These are phyloP conservation scores for Hypocrella siamensis DNA, from an alignment of 2,329 filamentous ascomycete genomes.

Conservation along the genomic window DNA sequence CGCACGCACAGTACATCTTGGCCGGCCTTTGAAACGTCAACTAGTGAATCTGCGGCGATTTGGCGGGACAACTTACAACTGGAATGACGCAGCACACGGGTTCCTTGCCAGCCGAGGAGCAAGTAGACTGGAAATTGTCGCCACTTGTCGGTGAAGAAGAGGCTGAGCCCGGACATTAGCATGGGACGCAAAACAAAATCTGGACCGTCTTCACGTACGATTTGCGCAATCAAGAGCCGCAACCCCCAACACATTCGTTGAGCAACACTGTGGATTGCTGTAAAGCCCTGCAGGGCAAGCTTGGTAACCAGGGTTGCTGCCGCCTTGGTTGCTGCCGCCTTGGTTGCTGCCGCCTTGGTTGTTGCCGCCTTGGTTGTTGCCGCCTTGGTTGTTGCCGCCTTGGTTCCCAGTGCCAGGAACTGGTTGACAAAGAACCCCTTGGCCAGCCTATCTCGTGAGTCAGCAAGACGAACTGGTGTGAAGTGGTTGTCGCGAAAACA, in stretches of 20 bases:
- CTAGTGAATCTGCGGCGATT: not conserved
- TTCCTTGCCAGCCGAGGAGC: constrained; percentile 1
- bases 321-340: not conserved
- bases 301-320: not conserved
- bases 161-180: constrained; percentile 1
- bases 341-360: not conserved
- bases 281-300: constrained; percentile 3
- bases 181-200: not conserved
- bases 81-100: constrained; percentile 6
- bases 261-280: constrained; percentile 6
- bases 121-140: constrained; percentile 3
- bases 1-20: constrained; percentile 2
- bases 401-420: not conserved
- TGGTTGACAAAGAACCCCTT: not conserved
- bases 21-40: not conserved
- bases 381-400: not conserved
- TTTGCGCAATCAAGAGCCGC: constrained; percentile 3
- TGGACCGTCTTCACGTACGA: constrained; percentile 3
- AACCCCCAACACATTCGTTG: constrained; percentile 2
- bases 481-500: not conserved
- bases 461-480: not conserved
- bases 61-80: constrained; percentile 2
- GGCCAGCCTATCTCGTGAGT: not conserved
- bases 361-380: not conserved
- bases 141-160: not conserved